Conservation (phyloP, 2,329 filamentous ascomycete species). For the Pleomassaria siparia region DNA sequence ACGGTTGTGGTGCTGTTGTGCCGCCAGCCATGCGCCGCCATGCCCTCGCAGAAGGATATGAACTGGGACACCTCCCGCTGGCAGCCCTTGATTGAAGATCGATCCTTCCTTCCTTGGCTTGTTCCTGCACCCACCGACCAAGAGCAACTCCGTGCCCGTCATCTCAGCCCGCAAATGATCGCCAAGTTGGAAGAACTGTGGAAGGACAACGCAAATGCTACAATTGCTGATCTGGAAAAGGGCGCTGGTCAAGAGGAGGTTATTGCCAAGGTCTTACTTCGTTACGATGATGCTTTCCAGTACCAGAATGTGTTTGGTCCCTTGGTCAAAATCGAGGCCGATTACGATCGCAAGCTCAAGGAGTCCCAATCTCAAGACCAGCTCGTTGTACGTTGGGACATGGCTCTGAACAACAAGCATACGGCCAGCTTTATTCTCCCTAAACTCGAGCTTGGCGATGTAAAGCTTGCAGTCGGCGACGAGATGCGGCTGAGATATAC, state of each 20-base stretch:
- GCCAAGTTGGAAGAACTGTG: constrained; percentile 96
- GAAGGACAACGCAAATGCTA: constrained; percentile 91
- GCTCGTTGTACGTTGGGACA: constrained; percentile 91
- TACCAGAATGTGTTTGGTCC: constrained; percentile 99
- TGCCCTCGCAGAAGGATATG: constrained; percentile 97
- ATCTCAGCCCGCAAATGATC: constrained; percentile 91
- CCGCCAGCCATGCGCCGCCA: constrained; percentile 92
- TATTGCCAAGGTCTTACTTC: constrained; percentile 84
- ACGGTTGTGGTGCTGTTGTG: constrained; percentile 96
- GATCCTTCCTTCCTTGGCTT: constrained; percentile 92
- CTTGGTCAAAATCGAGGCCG: constrained; percentile 97
- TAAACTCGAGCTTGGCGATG: constrained; percentile 95
- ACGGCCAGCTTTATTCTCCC: constrained; percentile 92
- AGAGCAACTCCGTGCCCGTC: constrained; percentile 91
- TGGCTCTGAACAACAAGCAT: constrained; percentile 96
- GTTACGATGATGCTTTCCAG: constrained; percentile 96
- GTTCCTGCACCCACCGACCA: constrained; percentile 86
- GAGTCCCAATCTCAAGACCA: constrained; percentile 97
- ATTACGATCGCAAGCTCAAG: constrained; percentile 98
- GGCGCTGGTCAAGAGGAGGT: constrained; percentile 91
- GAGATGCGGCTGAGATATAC: constrained; percentile 98
- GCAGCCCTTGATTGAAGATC: constrained; percentile 96
- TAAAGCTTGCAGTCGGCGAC: constrained; percentile 95
- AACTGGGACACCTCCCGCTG: constrained; percentile 98
- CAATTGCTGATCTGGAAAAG: constrained; percentile 88